Percentiles rank a stretch among this genome's conserved stretches.
Conservation (phyloP, 1,284 basidiomycete species). For the Ustilago curta region DNA sequence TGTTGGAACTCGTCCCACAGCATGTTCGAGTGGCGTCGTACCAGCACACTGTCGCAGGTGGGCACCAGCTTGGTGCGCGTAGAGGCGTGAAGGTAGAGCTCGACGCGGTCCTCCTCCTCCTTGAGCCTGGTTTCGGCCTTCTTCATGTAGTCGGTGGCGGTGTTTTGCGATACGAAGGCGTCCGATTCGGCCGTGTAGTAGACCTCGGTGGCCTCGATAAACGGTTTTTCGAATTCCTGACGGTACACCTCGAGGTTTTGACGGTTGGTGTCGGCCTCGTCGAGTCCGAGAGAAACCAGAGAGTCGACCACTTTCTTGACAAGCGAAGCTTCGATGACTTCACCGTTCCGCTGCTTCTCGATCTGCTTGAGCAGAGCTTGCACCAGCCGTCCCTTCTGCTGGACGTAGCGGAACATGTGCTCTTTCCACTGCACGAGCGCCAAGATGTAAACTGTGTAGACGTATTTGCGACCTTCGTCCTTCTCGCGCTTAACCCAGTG, state of each 20-base stretch:
- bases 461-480: conserved; percentile 94
- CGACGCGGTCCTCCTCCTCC: conserved; percentile 95
- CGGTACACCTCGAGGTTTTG: conserved; percentile 94
- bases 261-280: conserved; percentile 89
- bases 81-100: conserved; percentile 86
- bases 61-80: conserved; percentile 75
- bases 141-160: conserved; percentile 95
- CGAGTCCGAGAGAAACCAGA: conserved; percentile 91
- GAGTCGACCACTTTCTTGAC: conserved; percentile 97
- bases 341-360: conserved; percentile 92
- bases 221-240: conserved; percentile 88
- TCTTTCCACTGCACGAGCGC: conserved; percentile 95
- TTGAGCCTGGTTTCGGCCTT: conserved; percentile 91
- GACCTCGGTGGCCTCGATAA: conserved; percentile 86
- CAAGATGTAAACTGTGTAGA: conserved; percentile 95
- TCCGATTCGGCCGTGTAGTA: conserved; percentile 94
- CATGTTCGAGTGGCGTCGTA: conserved; percentile 84
- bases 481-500: conserved; percentile 99
- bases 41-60: conserved; percentile 92
- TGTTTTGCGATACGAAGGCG: conserved; percentile 88
- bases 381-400: conserved; percentile 82
- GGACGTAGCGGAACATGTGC: conserved; percentile 89
- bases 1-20: conserved; percentile 96
- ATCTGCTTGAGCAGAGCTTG: conserved; percentile 88
- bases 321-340: conserved; percentile 89